Conservation (phyloP, 1,284 basidiomycete genomes). For the Trichosporon faecale region DNA sequence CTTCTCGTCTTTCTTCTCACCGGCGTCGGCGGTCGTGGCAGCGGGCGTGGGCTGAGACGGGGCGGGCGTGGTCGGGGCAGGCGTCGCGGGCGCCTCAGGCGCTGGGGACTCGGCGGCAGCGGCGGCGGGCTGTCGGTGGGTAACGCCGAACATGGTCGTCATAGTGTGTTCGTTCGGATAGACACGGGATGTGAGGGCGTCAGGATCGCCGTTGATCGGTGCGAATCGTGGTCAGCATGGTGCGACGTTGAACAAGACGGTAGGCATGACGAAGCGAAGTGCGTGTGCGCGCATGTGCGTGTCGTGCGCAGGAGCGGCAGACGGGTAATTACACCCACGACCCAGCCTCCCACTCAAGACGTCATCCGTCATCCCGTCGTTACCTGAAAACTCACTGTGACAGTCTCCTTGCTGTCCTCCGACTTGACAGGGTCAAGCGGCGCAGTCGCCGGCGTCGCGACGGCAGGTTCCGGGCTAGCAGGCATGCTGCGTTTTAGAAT, state of each 20-base stretch:
- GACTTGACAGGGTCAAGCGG: not conserved
- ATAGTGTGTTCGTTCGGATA: not conserved
- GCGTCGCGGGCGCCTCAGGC: not conserved
- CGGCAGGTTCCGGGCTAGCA: constrained; percentile 1
- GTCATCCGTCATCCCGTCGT: not conserved
- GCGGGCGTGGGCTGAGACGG: not conserved
- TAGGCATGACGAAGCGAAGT: not conserved
- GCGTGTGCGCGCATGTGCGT: not conserved
- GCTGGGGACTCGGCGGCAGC: not conserved
- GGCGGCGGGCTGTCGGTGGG: not conserved
- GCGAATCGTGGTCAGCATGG: not conserved
- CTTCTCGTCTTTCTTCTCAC: not conserved
- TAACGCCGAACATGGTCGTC: not conserved
- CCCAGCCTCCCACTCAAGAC: not conserved
- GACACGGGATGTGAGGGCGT: not conserved
- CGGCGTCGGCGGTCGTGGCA: constrained; percentile 9
- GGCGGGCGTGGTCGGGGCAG: constrained; percentile 2
- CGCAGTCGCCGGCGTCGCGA: not conserved
- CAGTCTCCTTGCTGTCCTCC: not conserved
- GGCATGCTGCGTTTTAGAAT: not conserved
- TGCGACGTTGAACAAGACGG: not conserved
- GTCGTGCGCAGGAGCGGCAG: not conserved
- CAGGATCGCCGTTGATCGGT: not conserved
- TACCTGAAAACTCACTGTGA: not conserved
- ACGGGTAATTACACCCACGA: not conserved